Evolutionary conservation across 2,329 filamentous ascomycete species (phyloP).

Genomic region (Penicillium sp.): DNA sequence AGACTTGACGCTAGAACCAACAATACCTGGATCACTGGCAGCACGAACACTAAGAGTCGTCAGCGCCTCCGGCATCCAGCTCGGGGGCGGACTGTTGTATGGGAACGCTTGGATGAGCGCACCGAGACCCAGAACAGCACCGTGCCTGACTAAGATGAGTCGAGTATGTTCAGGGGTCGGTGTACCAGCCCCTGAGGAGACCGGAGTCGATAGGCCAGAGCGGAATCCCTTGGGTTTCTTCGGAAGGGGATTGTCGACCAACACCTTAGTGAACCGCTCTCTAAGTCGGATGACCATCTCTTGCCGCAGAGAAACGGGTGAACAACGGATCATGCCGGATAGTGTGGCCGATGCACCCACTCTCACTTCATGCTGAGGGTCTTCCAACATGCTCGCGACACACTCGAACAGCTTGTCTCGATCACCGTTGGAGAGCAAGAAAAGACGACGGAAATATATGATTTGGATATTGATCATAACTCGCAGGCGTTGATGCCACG

Average conservation of each 20-base stretch:
- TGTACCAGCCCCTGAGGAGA: slow-evolving; percentile 40
- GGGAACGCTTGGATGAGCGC: slow-evolving; percentile 91
- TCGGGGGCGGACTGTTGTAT: slow-evolving; percentile 82
- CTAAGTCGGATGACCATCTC: slow-evolving; percentile 68
- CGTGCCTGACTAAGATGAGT: slow-evolving; percentile 73
- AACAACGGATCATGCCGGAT: slow-evolving; percentile 96
- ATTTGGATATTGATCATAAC: slow-evolving; percentile 98
- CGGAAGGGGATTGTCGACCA: slow-evolving; percentile 79
- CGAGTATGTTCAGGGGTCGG: slow-evolving; percentile 53
- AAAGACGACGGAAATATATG: slow-evolving; percentile 92
- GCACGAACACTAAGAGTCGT: slow-evolving; percentile 76
- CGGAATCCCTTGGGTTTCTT: slow-evolving; percentile 47
- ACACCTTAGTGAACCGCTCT: slow-evolving; percentile 64
- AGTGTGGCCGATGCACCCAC: slow-evolving; percentile 85
- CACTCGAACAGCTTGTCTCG: slow-evolving; percentile 77
- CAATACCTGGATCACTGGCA: slow-evolving; percentile 78
- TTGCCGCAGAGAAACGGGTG: slow-evolving; percentile 67
- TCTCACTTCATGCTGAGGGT: slow-evolving; percentile 85
- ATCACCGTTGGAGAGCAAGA: slow-evolving; percentile 67
- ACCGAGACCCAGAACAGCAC: slow-evolving; percentile 82
- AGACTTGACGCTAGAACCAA: slow-evolving; percentile 92
- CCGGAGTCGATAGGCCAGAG: slow-evolving; percentile 32
- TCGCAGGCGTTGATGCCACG: slow-evolving; percentile 91
- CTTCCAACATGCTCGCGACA: slow-evolving; percentile 89
- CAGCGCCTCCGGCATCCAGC: slow-evolving; percentile 87